phyloP scores from a whole-genome alignment of 176 grass and related monocot genomes.

The Pontederia crassipes region DNA sequence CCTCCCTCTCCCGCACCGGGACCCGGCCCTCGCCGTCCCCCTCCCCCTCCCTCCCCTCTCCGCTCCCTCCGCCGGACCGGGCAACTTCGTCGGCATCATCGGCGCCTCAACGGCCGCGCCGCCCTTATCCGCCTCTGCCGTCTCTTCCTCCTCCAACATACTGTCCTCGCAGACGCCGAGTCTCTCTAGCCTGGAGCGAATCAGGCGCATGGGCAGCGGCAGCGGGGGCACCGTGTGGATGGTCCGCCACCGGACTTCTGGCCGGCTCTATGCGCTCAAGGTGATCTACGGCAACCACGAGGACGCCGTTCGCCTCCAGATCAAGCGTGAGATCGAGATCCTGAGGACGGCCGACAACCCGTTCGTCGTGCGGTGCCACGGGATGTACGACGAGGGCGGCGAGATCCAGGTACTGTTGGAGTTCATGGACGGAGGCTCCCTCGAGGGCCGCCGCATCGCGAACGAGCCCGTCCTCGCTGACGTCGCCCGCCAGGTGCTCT shows the following conservation, averaged over 20 bases:
- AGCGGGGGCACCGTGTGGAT: conserved; percentile 46
- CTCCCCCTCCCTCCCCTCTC: background rate
- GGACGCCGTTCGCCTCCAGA: conserved; percentile 12
- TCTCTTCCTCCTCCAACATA: background rate
- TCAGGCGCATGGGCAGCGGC: conserved; percentile 32
- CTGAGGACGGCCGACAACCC: conserved; percentile 37
- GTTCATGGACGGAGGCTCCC: conserved; percentile 35
- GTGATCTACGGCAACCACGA: conserved; percentile 28
- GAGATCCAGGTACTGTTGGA: conserved; percentile 37
- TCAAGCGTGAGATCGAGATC: conserved; percentile 32
- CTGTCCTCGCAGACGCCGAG: background rate
- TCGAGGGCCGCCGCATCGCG: conserved; percentile 1
- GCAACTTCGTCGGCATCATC: background rate
- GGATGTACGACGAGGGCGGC: conserved; percentile 14
- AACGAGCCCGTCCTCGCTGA: conserved; percentile 28
- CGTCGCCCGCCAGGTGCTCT: conserved; percentile 37
- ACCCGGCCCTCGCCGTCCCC: background rate
- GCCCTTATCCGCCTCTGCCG: background rate
- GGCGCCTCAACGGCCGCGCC: background rate
- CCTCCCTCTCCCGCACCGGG: background rate
- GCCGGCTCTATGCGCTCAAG: conserved; percentile 40
- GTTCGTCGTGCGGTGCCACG: conserved; percentile 42
- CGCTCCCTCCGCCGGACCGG: background rate
- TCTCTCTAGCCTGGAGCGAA: conserved; percentile 19
- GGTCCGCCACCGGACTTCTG: conserved; percentile 32